A percentile compares a stretch with the other conserved stretches of the same genome.
phyloP scores from a whole-genome alignment of 352 stramenopile genomes.

The Phytophthora sp. region DNA sequence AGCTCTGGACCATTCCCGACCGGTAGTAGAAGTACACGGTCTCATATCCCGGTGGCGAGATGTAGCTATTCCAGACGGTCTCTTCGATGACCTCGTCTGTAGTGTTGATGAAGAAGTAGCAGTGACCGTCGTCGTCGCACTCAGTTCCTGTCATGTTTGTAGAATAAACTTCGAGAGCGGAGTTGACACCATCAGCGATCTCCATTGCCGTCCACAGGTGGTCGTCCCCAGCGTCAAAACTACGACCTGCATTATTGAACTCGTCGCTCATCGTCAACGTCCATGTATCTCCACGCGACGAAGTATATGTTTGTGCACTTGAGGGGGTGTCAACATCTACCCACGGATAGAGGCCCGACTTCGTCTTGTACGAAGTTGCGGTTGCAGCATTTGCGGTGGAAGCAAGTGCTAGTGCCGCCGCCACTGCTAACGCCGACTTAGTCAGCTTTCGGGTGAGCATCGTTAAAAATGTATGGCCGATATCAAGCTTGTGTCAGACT shows the following conservation, averaged over 20 bases:
- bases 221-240: constrained; percentile 91
- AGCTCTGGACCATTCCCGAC: constrained; percentile 90
- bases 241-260: no score
- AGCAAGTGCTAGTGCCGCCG: background rate
- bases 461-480: background rate
- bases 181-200: constrained; percentile 68
- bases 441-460: constrained; percentile 8
- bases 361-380: constrained; percentile 4
- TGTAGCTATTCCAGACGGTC: constrained; percentile 68
- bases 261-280: no score
- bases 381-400: constrained; percentile 1
- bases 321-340: no score
- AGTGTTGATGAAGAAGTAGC: constrained; percentile 62
- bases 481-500: no score
- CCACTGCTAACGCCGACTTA: background rate
- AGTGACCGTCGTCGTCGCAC: constrained; percentile 47
- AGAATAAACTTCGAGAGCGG: constrained; percentile 63
- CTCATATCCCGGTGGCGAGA: constrained; percentile 48
- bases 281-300: no score
- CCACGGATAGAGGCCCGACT: background rate
- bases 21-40: constrained; percentile 41
- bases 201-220: constrained; percentile 91
- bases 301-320: no score
- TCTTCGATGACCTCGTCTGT: constrained; percentile 38
- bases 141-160: constrained; percentile 65